A percentile compares a stretch with the other conserved stretches of the same genome.
Evolutionary conservation across 2,329 filamentous ascomycete species (phyloP).

Genomic region (Blastomyces gilchristii): DNA sequence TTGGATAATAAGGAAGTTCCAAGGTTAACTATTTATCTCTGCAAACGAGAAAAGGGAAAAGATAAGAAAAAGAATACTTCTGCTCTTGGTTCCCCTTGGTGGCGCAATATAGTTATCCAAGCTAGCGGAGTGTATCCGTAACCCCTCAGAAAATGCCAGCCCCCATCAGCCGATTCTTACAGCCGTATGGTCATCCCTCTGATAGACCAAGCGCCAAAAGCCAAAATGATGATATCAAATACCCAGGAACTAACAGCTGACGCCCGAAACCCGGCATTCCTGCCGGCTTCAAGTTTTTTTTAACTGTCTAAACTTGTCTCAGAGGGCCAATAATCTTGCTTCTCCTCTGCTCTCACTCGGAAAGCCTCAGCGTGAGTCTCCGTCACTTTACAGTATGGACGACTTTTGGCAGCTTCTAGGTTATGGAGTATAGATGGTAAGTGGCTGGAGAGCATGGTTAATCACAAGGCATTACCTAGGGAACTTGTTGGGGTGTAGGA

Average conservation of each 20-base stretch:
- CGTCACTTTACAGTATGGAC: background rate
- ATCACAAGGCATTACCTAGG: background rate
- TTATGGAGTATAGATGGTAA: background rate
- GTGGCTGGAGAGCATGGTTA: background rate
- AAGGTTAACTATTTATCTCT: too few relatives aligned
- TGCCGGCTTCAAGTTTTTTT: background rate
- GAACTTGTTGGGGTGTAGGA: background rate
- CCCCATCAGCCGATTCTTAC: constrained; percentile 2
- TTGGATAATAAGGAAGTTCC: too few relatives aligned
- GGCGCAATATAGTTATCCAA: background rate
- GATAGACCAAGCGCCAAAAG: background rate
- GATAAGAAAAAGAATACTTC: background rate
- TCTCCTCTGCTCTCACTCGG: background rate
- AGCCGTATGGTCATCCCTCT: background rate
- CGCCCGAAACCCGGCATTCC: background rate
- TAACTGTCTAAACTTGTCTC: background rate
- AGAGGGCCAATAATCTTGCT: background rate
- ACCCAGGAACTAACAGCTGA: background rate
- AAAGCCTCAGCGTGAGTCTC: background rate
- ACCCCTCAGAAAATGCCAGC: too few relatives aligned
- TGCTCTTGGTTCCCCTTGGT: background rate
- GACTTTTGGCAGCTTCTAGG: background rate
- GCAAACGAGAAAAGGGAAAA: too few relatives aligned
- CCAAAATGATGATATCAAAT: background rate
- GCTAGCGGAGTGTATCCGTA: background rate